Conservation (phyloP, 768 basidiomycete genomes). For the Trametes villosa region DNA sequence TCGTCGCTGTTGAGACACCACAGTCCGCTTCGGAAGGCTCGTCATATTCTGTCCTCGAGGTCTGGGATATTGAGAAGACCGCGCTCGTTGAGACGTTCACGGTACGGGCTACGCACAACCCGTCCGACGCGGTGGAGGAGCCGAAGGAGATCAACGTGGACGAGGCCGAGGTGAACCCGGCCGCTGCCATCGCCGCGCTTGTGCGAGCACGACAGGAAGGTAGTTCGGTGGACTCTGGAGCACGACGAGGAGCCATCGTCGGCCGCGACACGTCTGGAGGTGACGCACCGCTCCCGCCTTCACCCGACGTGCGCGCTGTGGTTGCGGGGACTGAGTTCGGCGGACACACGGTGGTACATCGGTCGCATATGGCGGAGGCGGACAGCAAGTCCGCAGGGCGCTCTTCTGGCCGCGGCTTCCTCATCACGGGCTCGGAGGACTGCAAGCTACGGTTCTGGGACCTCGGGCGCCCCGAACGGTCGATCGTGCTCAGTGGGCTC, state of each 20-base stretch:
- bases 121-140: conserved; percentile 55
- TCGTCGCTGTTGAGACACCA: conserved; percentile 72
- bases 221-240: conserved; percentile 16
- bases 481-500: conserved; percentile 77
- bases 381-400: conserved; percentile 41
- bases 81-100: conserved; percentile 80
- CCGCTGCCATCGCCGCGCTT: conserved; percentile 77
- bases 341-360: conserved; percentile 54
- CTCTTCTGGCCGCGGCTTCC: conserved; percentile 60
- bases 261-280: conserved; percentile 29
- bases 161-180: conserved; percentile 65
- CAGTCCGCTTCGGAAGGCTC: conserved; percentile 26
- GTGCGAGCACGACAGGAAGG: conserved; percentile 68
- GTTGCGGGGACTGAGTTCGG: conserved; percentile 80
- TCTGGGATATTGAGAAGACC: conserved; percentile 91
- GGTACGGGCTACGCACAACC: conserved; percentile 50
- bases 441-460: conserved; percentile 90
- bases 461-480: conserved; percentile 69
- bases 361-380: conserved; percentile 28
- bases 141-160: conserved; percentile 54
- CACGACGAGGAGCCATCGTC: conserved; percentile 21
- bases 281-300: conserved; percentile 48
- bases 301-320: conserved; percentile 71
- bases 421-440: conserved; percentile 92
- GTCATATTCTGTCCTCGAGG: conserved; percentile 66